Conservation (phyloP, 352 stramenopile genomes). For the Phytophthora pini region DNA sequence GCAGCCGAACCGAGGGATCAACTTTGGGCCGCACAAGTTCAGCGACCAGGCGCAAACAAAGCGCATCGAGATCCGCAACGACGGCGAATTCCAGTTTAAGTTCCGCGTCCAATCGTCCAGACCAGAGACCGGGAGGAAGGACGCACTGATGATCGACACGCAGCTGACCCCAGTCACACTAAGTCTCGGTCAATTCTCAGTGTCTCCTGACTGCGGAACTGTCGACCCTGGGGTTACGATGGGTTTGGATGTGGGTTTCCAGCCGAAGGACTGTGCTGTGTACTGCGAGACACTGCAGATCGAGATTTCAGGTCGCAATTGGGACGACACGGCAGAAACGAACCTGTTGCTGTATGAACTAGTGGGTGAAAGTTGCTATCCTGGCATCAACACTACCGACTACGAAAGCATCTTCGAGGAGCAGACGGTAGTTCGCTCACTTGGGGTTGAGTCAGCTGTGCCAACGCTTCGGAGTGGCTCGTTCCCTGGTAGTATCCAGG, state of each 20-base stretch:
- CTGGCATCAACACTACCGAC: constrained; percentile 89
- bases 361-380: constrained; percentile 93
- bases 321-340: constrained; percentile 43
- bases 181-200: constrained; percentile 77
- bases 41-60: constrained; percentile 80
- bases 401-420: constrained; percentile 95
- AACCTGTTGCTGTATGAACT: constrained; percentile 85
- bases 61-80: constrained; percentile 92
- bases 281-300: constrained; percentile 79
- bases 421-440: constrained; percentile 89
- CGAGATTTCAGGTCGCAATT: constrained; percentile 81
- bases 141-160: constrained; percentile 50
- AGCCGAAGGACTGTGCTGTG: constrained; percentile 73
- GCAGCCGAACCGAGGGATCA: constrained; percentile 90
- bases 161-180: constrained; percentile 45
- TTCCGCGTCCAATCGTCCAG: constrained; percentile 60
- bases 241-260: constrained; percentile 81
- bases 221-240: constrained; percentile 87
- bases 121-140: constrained; percentile 8
- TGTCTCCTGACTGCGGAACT: constrained; percentile 76
- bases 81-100: constrained; percentile 93
- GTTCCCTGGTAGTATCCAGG: constrained; percentile 49
- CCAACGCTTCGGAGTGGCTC: constrained; percentile 18
- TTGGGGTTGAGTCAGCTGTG: constrained; percentile 51
- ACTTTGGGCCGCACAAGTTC: constrained; percentile 94